Evolutionary conservation across 2,329 filamentous ascomycete genomes (phyloP), one percentile per base, ranked within the genome.

Genomic region (Septoria petroselini): DNA sequence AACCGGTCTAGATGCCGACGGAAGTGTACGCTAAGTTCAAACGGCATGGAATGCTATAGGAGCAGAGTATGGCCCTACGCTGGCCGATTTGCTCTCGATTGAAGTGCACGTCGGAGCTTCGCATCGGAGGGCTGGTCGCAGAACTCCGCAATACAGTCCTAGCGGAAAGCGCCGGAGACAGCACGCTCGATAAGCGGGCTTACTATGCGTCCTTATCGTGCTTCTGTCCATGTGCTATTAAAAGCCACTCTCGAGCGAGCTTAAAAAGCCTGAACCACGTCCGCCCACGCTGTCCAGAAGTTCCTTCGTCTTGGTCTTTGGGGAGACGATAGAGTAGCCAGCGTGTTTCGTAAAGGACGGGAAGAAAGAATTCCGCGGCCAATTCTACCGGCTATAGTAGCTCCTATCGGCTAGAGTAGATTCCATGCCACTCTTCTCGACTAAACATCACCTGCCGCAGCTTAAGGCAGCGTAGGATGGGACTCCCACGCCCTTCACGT

Each of bases 291-390:
- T 86, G 68, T 91, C 86, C 54, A 89, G 76, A 63, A 87, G 86
- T 38, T 85, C 77, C 25, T 90, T 76, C 0, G 74, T 79, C 34
- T 76, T 74, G 40, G 76, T 75, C 12, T 73, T 68, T 0, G 85
- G 85, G 1, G 81, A 79, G 45, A 91, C 76, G 9, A 85, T 78
- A 69, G 9, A 91, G 69, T 1, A 84, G 87, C 87, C 87, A 91
- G 65, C 91, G 87, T 3, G 66, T 70, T 25, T 69, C 68, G 18
- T 76, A 71, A 56, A 68, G 69, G 51, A 90, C 81, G 0, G 87
- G 87, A 30, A 90, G 75, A 33, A 90, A 75, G 17, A 91, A 73
- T 0, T 82, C 80, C 41, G 88, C 79, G 15, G 85, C 74, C n/a
- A 79, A 65, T 5, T 73, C 73, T 37, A 85, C 73, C 6, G 79